phyloP scores from a whole-genome alignment of 139 green algal species.

The Coelastrella sp. region DNA sequence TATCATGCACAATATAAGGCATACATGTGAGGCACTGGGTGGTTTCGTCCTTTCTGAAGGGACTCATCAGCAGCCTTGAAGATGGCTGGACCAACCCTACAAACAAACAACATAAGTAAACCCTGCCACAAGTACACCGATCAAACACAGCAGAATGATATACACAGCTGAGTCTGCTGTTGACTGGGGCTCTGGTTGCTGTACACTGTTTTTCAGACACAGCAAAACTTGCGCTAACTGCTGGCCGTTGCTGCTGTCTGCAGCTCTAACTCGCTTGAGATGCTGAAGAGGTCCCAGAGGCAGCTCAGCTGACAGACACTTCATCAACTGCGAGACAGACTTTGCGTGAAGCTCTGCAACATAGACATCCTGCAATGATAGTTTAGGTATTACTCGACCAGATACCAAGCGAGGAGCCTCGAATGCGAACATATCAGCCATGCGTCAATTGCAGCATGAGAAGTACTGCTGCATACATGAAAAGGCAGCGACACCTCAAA shows the following conservation, averaged over 20 bases:
- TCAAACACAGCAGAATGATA: too few relatives aligned
- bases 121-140: too few relatives aligned
- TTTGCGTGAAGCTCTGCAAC: conserved; percentile 52
- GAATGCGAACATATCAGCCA: conserved; percentile 32
- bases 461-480: neutral
- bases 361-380: conserved; percentile 44
- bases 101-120: neutral
- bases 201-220: conserved; percentile 31
- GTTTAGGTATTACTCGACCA: conserved; percentile 19
- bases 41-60: too few relatives aligned
- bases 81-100: too few relatives aligned
- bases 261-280: conserved; percentile 73
- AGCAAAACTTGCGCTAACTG: conserved; percentile 58
- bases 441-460: neutral
- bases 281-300: conserved; percentile 67
- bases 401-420: conserved; percentile 47
- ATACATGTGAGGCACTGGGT: too few relatives aligned
- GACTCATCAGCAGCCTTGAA: too few relatives aligned
- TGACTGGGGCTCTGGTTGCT: too few relatives aligned
- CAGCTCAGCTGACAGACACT: conserved; percentile 15
- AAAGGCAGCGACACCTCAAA: neutral
- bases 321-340: conserved; percentile 54
- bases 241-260: neutral
- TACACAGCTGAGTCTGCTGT: too few relatives aligned
- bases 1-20: too few relatives aligned